Conservation (phyloP, 179 eudicot species). For the Drosera spatulata region DNA sequence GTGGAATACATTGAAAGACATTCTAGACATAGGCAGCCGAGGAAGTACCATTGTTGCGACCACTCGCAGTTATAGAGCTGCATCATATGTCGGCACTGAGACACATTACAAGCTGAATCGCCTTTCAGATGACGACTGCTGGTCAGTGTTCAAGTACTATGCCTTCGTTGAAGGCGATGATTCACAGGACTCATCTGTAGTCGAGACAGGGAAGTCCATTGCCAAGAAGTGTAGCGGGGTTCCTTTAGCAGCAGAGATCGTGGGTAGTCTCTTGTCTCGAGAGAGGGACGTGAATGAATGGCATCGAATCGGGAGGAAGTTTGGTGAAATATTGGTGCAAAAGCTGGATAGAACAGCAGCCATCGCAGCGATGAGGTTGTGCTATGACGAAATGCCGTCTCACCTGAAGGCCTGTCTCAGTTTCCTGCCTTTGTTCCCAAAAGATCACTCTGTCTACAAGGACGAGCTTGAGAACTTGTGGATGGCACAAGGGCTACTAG, state of each 20-base stretch:
- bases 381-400: slow-evolving; percentile 7
- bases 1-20: slow-evolving; percentile 26
- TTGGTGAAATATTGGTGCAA: background rate
- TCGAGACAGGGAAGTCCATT: slow-evolving; percentile 14
- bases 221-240: slow-evolving; percentile 18
- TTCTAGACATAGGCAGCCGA: slow-evolving; percentile 7
- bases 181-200: slow-evolving; percentile 6
- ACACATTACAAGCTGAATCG: background rate
- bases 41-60: slow-evolving; percentile 7
- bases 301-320: slow-evolving; percentile 5
- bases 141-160: slow-evolving; percentile 8
- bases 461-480: slow-evolving; percentile 2
- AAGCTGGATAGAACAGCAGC: background rate
- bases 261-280: slow-evolving; percentile 10
- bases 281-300: slow-evolving; percentile 16
- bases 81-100: background rate
- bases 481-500: slow-evolving; percentile 15
- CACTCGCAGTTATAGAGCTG: slow-evolving; percentile 14
- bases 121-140: slow-evolving; percentile 9
- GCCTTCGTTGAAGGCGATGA: slow-evolving; percentile 14
- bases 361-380: slow-evolving; percentile 8
- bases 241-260: slow-evolving; percentile 16
- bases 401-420: slow-evolving; percentile 10
- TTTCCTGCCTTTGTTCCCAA: slow-evolving; percentile 11
- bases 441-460: background rate